Evolutionary conservation across 2,329 filamentous ascomycete species (phyloP), one percentile per base, ranked within the genome.

Genomic region (Macrophomina phaseolina): DNA sequence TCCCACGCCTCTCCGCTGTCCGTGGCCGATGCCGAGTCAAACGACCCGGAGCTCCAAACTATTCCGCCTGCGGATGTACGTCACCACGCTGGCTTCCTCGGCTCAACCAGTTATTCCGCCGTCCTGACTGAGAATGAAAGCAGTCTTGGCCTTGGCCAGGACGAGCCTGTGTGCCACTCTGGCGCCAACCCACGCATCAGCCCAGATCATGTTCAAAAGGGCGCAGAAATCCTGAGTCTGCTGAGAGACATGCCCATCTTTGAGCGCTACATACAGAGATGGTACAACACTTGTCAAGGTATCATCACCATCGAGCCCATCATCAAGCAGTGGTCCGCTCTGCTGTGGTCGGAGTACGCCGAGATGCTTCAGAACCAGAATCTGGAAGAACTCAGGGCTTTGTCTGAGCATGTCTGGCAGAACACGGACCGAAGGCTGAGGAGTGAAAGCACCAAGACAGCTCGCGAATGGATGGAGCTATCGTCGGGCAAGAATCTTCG

Each of bases 361-460:
- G 74, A 72, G 23, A 67, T 68, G 0, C 69, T 78, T 2, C 68
- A 70, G 23, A 74, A 73, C 23, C 64, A 72, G 0, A 23, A 62
- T 28, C 3, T 38, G 11, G 71, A 73, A 5, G 72, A 77, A 28
- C 70, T 82, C 5, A 71, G 73, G 9, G 68, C 68, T 3, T 75
- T 82, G 55, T 82, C 80, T 7, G 77, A 80, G 55, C 73, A 75
- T 32, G 73, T 82, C 3, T 83, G 80, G 79, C 69, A 75, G 0
- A 83, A 82, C 64, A 81, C 81, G 0, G 68, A 76, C 11, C 74
- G 71, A 34, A 77, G 78, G 2, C 70, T 81, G 40, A 73, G 73
- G 28, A 68, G 80, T 1, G 73, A 77, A 56, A 75, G 76, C 11
- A 70, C 76, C 14, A 81, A 79, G 51, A 76, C 76, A 5, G 73